These are phyloP conservation scores for Phytopythium cucurbitacearum DNA, from an alignment of 352 stramenopile genomes.

Conservation along the genomic window DNA sequence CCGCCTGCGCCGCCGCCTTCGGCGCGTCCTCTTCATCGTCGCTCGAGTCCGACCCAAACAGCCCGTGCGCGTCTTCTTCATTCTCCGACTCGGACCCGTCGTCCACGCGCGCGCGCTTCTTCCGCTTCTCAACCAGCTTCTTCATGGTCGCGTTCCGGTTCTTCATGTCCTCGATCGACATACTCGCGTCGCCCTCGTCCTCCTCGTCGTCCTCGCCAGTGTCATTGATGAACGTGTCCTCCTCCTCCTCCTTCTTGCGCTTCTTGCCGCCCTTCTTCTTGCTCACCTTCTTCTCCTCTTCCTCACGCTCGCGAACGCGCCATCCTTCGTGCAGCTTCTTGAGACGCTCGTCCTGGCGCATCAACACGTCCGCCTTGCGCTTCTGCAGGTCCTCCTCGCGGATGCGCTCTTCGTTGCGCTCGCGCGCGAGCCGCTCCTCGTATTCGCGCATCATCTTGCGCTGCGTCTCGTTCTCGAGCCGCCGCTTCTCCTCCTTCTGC, in stretches of 20 bases:
- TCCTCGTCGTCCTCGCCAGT: conserved; percentile 58
- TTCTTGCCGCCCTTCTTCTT: conserved; percentile 78
- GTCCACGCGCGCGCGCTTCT: conserved; percentile 54
- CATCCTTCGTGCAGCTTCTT: conserved; percentile 79
- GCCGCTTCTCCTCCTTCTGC: conserved; percentile 83
- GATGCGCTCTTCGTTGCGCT: conserved; percentile 45
- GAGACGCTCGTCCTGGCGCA: conserved; percentile 81
- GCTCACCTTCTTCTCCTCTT: conserved; percentile 78
- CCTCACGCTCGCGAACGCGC: conserved; percentile 77
- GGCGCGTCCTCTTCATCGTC: conserved; percentile 38
- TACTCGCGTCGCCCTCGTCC: conserved; percentile 45
- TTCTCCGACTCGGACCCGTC: conserved; percentile 66
- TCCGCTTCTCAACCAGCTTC: conserved; percentile 80
- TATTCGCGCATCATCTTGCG: conserved; percentile 79
- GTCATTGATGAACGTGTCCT: conserved; percentile 61
- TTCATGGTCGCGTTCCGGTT: conserved; percentile 86
- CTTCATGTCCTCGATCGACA: conserved; percentile 90
- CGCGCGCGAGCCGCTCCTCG: conserved; percentile 68
- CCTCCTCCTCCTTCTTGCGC: conserved; percentile 76
- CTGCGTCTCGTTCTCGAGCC: conserved; percentile 75
- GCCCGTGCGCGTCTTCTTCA: conserved; percentile 38
- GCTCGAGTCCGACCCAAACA: conserved; percentile 86
- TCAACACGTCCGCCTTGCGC: conserved; percentile 60
- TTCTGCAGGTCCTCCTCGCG: conserved; percentile 60
- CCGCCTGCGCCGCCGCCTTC: background rate